phyloP scores from a whole-genome alignment of 2,329 filamentous ascomycete genomes.

The Fusarium staphyleae region DNA sequence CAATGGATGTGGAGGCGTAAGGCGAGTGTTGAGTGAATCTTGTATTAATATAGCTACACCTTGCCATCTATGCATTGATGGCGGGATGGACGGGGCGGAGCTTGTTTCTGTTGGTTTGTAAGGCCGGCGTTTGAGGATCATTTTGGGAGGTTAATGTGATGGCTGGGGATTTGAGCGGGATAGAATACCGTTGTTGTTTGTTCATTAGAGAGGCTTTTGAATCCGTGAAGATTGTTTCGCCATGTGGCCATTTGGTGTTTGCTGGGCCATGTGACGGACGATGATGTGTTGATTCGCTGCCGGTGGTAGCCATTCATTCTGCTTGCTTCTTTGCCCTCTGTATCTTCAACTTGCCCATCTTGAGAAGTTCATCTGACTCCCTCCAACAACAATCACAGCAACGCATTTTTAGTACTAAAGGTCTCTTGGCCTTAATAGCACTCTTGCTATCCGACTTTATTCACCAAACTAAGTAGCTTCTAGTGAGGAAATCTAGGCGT shows the following conservation, averaged over 20 bases:
- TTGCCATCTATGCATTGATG: not conserved
- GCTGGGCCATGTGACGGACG: conserved; percentile 8
- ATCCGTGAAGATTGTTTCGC: not conserved
- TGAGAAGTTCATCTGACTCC: too few species aligned
- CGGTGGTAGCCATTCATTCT: not conserved
- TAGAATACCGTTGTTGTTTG: conserved; percentile 29
- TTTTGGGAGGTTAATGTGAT: conserved; percentile 16
- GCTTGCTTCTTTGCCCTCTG: not conserved
- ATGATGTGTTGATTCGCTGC: conserved; percentile 18
- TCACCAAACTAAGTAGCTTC: too few species aligned
- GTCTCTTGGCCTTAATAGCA: too few species aligned
- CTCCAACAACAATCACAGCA: too few species aligned
- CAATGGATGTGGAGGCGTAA: conserved; percentile 53
- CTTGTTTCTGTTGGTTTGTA: conserved; percentile 21
- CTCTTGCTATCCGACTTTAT: too few species aligned
- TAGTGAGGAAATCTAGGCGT: too few species aligned
- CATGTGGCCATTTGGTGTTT: not conserved
- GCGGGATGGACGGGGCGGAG: not conserved
- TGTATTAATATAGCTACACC: conserved; percentile 33
- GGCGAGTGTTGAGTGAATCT: conserved; percentile 5
- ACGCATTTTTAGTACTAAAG: too few species aligned
- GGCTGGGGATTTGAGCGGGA: conserved; percentile 13
- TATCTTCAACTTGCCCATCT: too few species aligned
- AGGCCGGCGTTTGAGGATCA: conserved; percentile 31
- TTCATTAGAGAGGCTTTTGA: conserved; percentile 25